phyloP scores from a whole-genome alignment of 805 yeast species.

The Phaffomyces opuntiae region DNA sequence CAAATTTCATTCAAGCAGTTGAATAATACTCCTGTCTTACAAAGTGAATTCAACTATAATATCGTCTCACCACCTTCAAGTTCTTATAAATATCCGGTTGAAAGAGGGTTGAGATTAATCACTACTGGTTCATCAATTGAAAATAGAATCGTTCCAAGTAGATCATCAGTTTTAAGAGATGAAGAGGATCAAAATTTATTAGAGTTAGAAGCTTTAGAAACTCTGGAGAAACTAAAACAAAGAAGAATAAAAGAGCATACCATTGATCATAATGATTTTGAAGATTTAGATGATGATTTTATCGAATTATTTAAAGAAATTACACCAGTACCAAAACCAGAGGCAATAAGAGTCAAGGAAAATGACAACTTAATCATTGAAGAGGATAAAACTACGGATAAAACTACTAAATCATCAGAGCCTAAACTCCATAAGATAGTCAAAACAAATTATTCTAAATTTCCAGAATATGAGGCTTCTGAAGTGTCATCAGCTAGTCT shows the following conservation, averaged over 20 bases:
- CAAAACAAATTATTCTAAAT: neutral
- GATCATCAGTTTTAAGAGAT: neutral
- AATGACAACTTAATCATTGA: neutral
- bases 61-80: neutral
- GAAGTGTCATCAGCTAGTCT: neutral
- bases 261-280: conserved; percentile 13
- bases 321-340: no score
- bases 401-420: neutral
- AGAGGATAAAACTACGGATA: neutral
- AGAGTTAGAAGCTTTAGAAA: neutral
- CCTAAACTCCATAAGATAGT: neutral
- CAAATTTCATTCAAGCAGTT: neutral
- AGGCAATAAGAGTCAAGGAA: neutral
- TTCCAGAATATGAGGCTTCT: neutral
- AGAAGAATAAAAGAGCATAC: conserved; percentile 10
- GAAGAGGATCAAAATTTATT: neutral
- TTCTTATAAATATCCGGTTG: neutral
- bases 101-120: conserved; percentile 7
- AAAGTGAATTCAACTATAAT: no score
- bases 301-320: neutral
- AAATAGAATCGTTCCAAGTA: neutral
- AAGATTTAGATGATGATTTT: conserved; percentile 6
- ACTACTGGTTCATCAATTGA: conserved; percentile 15
- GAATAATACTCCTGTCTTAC: neutral
- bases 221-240: neutral